Evolutionary conservation across 1,139 yeast species (phyloP).

Genomic region (Taphrina populina): DNA sequence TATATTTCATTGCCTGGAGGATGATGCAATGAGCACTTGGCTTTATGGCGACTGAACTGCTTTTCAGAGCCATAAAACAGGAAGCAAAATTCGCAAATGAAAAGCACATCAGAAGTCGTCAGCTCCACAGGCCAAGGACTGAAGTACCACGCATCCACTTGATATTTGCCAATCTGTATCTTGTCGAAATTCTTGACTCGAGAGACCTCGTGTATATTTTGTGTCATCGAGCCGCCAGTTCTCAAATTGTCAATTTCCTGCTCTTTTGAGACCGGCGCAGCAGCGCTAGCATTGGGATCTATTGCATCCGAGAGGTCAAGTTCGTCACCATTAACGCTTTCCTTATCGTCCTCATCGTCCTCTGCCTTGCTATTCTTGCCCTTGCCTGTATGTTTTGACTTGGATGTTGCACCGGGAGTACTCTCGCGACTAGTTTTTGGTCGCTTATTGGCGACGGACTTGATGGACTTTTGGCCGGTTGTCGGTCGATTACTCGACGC

Average conservation of each 20-base stretch:
- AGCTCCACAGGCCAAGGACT: slow-evolving; percentile 94
- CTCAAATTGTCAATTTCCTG: slow-evolving; percentile 90
- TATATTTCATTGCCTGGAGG: slow-evolving; percentile 99
- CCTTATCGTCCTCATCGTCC: slow-evolving; percentile 38
- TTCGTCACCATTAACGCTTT: slow-evolving; percentile 66
- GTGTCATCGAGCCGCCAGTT: slow-evolving; percentile 96
- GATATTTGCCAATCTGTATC: slow-evolving; percentile 82
- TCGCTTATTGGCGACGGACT: slow-evolving; percentile 26
- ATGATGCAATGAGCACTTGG: slow-evolving; percentile 77
- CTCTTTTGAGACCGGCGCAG: slow-evolving; percentile 67
- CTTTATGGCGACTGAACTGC: slow-evolving; percentile 87
- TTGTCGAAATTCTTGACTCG: slow-evolving; percentile 78
- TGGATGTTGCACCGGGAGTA: slow-evolving; percentile 51
- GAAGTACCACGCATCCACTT: slow-evolving; percentile 98
- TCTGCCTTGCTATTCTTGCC: slow-evolving; percentile 29
- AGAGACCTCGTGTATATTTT: slow-evolving; percentile 79
- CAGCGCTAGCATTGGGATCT: slow-evolving; percentile 46
- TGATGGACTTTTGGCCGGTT: slow-evolving; percentile 41
- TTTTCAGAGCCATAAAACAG: slow-evolving; percentile 84
- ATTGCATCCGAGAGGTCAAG: slow-evolving; percentile 65
- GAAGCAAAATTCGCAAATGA: slow-evolving; percentile 86
- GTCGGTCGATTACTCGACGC: slow-evolving; percentile 35
- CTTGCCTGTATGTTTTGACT: slow-evolving; percentile 45
- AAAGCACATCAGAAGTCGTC: slow-evolving; percentile 84
- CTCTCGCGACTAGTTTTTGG: slow-evolving; percentile 15